Evolutionary conservation across 1,284 basidiomycete genomes (phyloP).

Genomic region (Malassezia yamatoensis): DNA sequence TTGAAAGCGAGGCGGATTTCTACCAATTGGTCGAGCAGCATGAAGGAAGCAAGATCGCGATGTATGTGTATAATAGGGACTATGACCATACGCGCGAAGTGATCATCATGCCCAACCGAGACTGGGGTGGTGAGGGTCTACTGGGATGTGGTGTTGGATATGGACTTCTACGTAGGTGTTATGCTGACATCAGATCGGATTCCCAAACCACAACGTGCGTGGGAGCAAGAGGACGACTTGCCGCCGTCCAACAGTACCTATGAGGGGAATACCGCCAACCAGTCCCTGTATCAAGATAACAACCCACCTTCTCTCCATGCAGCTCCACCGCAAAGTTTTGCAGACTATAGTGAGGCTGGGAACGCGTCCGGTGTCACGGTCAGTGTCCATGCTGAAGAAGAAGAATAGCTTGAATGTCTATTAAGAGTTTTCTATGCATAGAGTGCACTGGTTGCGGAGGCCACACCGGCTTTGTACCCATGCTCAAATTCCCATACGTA

Average conservation of each 20-base stretch:
- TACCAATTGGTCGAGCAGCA: conserved; percentile 92
- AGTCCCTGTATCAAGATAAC: not conserved
- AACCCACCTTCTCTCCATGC: not conserved
- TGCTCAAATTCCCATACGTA: conserved; percentile 50
- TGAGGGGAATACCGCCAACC: not conserved
- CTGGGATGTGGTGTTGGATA: conserved; percentile 44
- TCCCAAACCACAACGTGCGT: conserved; percentile 12
- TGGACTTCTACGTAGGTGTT: conserved; percentile 29
- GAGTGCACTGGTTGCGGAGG: not conserved
- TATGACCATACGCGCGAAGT: conserved; percentile 58
- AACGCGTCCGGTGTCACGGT: conserved; percentile 13
- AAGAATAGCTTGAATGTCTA: conserved; percentile 2
- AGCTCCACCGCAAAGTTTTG: not conserved
- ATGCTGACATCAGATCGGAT: conserved; percentile 14
- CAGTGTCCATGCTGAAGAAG: conserved; percentile 15
- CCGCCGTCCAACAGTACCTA: not conserved
- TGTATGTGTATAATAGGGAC: conserved; percentile 94
- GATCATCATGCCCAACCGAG: conserved; percentile 35
- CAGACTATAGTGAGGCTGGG: not conserved
- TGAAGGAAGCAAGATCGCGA: conserved; percentile 76
- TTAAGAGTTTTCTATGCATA: not conserved
- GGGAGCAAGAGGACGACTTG: conserved; percentile 1
- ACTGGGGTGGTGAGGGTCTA: conserved; percentile 44
- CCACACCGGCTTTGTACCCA: conserved; percentile 54
- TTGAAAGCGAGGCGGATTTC: conserved; percentile 80